Evolutionary conservation across 768 basidiomycete genomes (phyloP).

Genomic region (Chalciporus pseudorubinellus): DNA sequence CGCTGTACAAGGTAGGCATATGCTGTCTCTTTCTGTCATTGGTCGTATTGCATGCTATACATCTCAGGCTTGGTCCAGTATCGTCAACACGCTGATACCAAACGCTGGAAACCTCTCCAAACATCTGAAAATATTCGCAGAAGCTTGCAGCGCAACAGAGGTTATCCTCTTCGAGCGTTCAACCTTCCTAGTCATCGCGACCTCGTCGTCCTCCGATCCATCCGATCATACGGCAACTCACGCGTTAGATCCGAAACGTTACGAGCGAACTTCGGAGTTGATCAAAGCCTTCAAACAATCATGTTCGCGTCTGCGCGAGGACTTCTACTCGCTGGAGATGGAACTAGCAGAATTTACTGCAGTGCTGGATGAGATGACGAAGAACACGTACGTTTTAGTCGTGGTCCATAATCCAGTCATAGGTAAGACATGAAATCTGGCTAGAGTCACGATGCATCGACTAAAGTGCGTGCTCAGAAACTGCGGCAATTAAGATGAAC

Average conservation of each 20-base stretch:
- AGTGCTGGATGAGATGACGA: slow-evolving; percentile 88
- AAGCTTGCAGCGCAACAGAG: slow-evolving; percentile 87
- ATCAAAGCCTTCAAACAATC: slow-evolving; percentile 95
- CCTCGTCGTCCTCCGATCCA: slow-evolving; percentile 51
- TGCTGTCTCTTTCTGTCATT: background rate
- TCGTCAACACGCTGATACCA: slow-evolving; percentile 95
- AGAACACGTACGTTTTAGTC: slow-evolving; percentile 89
- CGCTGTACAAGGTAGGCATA: slow-evolving; percentile 76
- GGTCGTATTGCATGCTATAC: slow-evolving; percentile 8
- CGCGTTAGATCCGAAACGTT: slow-evolving; percentile 64
- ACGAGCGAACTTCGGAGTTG: slow-evolving; percentile 87
- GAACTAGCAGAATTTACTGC: slow-evolving; percentile 83
- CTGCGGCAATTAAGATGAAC: slow-evolving; percentile 84
- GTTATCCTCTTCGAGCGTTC: slow-evolving; percentile 96
- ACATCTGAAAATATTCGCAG: slow-evolving; percentile 84
- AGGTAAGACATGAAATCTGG: slow-evolving; percentile 48
- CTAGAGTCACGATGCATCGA: background rate
- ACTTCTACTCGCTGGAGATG: slow-evolving; percentile 85
- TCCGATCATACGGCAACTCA: slow-evolving; percentile 37
- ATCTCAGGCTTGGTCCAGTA: slow-evolving; percentile 91
- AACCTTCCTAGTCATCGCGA: slow-evolving; percentile 96
- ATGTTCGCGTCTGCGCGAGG: slow-evolving; percentile 80
- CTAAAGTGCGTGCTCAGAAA: slow-evolving; percentile 51
- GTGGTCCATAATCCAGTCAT: slow-evolving; percentile 87
- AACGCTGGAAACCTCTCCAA: slow-evolving; percentile 86